Conservation (phyloP, 306 rosid species). For the Pterocarpus macrocarpus region DNA sequence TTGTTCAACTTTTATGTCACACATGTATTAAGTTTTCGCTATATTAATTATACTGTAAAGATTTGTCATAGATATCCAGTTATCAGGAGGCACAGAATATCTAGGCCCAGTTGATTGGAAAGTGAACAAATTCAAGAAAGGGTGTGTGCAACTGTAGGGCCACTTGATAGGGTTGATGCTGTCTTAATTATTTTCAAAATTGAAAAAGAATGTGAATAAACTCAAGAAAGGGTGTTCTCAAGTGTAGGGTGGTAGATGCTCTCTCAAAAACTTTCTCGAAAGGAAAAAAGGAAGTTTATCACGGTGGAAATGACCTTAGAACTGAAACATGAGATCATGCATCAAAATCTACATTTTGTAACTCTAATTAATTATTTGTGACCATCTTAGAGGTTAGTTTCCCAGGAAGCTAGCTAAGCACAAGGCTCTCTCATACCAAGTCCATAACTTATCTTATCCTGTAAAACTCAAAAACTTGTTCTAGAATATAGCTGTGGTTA, state of each 20-base stretch:
- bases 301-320: neutral
- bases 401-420: neutral
- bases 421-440: neutral
- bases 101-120: no score
- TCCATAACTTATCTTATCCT: neutral
- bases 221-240: slow-evolving; percentile 1
- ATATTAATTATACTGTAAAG: no score
- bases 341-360: slow-evolving; percentile 32
- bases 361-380: slow-evolving; percentile 21
- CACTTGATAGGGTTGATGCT: slow-evolving; percentile 30
- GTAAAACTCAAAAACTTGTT: neutral
- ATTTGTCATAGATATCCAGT: no score
- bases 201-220: slow-evolving; percentile 13
- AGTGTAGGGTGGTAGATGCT: slow-evolving; percentile 31
- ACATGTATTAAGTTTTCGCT: no score
- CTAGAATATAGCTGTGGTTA: neutral
- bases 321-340: slow-evolving; percentile 16
- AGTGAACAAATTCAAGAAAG: neutral
- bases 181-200: neutral
- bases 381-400: neutral
- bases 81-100: no score
- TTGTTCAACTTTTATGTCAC: no score
- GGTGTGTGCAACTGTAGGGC: slow-evolving; percentile 7
- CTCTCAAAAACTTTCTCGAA: slow-evolving; percentile 3
- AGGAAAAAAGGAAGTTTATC: neutral